phyloP scores from a whole-genome alignment of 1,284 basidiomycete species.

The Microstroma glucosiphilum region DNA sequence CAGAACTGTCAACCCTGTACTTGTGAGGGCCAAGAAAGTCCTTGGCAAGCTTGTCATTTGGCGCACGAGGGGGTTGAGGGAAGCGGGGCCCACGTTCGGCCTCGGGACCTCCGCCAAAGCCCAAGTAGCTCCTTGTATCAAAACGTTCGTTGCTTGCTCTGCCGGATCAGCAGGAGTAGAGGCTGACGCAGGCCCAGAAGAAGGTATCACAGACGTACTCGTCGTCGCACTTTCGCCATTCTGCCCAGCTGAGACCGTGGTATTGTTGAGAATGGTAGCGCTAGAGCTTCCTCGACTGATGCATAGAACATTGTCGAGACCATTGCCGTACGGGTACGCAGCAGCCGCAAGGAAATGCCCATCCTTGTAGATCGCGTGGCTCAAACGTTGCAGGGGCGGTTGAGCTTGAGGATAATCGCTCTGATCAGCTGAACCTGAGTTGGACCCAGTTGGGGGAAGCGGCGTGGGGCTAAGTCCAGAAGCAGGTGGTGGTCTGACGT shows the following conservation, averaged over 20 bases:
- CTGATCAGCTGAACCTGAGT: background rate
- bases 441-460: background rate
- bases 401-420: conserved; percentile 11
- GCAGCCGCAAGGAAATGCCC: conserved; percentile 18
- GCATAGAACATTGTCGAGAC: conserved; percentile 11
- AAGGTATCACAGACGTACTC: background rate
- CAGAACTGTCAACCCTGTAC: conserved; percentile 73
- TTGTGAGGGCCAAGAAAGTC: conserved; percentile 79
- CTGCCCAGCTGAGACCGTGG: background rate
- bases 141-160: conserved; percentile 17
- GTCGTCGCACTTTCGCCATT: background rate
- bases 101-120: conserved; percentile 16
- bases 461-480: conserved; percentile 9
- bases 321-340: conserved; percentile 10
- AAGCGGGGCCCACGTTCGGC: background rate
- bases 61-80: conserved; percentile 68
- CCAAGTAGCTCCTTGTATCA: conserved; percentile 17
- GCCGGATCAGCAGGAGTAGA: conserved; percentile 11
- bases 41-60: conserved; percentile 68
- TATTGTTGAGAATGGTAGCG: conserved; percentile 6
- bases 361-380: conserved; percentile 13
- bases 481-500: conserved; percentile 17
- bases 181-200: background rate
- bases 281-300: background rate
- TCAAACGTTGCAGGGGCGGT: conserved; percentile 7